Base-by-base conservation (phyloP, 495 filamentous ascomycete genomes). In the Hyaloscypha finlandica region DNA sequence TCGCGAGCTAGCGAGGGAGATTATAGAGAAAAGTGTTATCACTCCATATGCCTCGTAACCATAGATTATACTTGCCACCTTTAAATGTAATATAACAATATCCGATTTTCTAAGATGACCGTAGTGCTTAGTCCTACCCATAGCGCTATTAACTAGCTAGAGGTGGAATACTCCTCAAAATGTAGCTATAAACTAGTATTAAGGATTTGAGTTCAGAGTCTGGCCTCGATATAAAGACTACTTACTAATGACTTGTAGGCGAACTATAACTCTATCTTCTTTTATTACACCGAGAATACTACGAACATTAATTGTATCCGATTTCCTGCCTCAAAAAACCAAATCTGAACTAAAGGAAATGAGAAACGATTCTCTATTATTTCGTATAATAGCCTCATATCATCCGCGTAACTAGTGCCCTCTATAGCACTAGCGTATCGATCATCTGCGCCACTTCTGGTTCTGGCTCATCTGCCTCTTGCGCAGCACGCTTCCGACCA, bases 241-340 rank as follows among this genome's bases (percentile, higher is more conserved):
- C 67, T 64, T 68, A 53, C 66, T 68, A 64, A 68, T 68, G 60
- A 64, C 66, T 68, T 68, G 66, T 52, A 68, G 25, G 62, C 62
- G 62, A 64, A 64, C 62, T 29, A 64, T 64, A 64, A 64, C 62
- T 12, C 32, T 22, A 68, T 64, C 66, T 68, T 61, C 65, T 68
- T 65, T 61, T 65, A 65, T 69, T 69, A 33, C 62, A 54, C 67
- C 62, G 25, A 25, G 32, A 69, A 64, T 64, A 51, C 66, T 68
- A 69, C 67, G 55, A 69, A 60, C 55, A 65, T 65, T 69, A 69
- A 25, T 25, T 25, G 2, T 37, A 37, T 37, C 35, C 54, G 54
- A 57, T 57, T 57, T 57, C 65, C 65, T 61, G 65, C 57, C 57
- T 67, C 65, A 2, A 56, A 42, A 68, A 59, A 67, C 65, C 58